A percentile compares a stretch with the other conserved stretches of the same genome.
Conservation (phyloP, 805 yeast species). For the Saccharomycopsis guyanensis region DNA sequence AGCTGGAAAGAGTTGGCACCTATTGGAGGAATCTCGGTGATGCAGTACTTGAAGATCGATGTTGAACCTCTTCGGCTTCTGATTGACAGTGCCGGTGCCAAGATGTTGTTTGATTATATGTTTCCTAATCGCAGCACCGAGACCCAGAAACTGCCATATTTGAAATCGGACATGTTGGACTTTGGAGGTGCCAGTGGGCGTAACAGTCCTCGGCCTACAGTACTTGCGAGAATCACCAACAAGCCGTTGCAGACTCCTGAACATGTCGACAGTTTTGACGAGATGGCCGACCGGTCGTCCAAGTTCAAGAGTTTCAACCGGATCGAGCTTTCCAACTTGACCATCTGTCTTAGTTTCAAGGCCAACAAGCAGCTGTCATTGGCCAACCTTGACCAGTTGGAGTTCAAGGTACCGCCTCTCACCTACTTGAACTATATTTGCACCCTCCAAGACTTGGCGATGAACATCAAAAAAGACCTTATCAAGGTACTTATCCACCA, state of each 20-base stretch:
- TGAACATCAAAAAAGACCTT: slow-evolving; percentile 47
- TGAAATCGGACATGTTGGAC: neutral
- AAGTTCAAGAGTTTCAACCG: slow-evolving; percentile 55
- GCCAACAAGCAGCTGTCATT: slow-evolving; percentile 50
- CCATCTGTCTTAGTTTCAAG: slow-evolving; percentile 59
- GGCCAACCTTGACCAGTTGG: slow-evolving; percentile 50
- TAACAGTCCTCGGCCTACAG: neutral
- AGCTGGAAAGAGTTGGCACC: slow-evolving; percentile 52
- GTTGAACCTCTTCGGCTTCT: slow-evolving; percentile 50
- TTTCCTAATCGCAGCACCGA: slow-evolving; percentile 30
- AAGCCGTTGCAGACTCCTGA: neutral
- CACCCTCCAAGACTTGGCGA: slow-evolving; percentile 49
- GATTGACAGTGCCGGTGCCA: slow-evolving; percentile 49
- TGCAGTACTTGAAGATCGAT: slow-evolving; percentile 41
- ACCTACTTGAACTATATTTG: slow-evolving; percentile 42
- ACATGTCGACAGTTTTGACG: slow-evolving; percentile 32
- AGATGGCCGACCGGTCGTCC: slow-evolving; percentile 68
- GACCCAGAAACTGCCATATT: too few species aligned
- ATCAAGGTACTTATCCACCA: slow-evolving; percentile 48
- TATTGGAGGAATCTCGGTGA: slow-evolving; percentile 56
- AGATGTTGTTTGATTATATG: slow-evolving; percentile 38
- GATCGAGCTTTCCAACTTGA: slow-evolving; percentile 40
- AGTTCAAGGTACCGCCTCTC: slow-evolving; percentile 43
- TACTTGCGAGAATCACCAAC: neutral
- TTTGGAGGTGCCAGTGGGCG: neutral